Evolutionary conservation across 202 grass and related monocot species (phyloP).

Genomic region (Bolboschoenoplectus hybrid): DNA sequence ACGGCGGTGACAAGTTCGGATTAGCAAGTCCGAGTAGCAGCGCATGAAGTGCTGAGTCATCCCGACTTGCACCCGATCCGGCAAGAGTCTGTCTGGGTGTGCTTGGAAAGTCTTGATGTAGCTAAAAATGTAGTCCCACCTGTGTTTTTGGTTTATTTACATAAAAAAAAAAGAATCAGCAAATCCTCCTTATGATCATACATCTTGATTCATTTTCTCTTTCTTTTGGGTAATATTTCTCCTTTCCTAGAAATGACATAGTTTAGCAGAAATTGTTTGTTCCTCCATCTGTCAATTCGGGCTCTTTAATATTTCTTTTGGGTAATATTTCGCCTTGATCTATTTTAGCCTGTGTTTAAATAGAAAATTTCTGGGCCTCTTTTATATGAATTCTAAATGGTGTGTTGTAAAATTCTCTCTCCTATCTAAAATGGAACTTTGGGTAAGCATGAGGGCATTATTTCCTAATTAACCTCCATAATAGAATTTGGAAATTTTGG

Average conservation of each 20-base stretch:
- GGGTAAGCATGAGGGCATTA: no score
- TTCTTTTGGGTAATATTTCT: not conserved
- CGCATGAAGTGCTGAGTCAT: slow-evolving; percentile 98
- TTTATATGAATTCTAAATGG: not conserved
- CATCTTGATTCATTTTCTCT: not conserved
- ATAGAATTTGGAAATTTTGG: not conserved
- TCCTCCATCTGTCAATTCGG: not conserved
- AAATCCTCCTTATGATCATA: not conserved
- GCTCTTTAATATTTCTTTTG: not conserved
- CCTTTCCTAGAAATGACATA: not conserved
- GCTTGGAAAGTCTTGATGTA: slow-evolving; percentile 96
- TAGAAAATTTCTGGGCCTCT: not conserved
- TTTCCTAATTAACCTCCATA: no score
- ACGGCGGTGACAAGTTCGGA: slow-evolving; percentile 83
- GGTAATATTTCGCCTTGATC: no score
- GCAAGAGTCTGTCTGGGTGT: slow-evolving; percentile 78
- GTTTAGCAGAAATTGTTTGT: not conserved
- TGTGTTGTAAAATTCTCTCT: not conserved
- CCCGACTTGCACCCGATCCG: slow-evolving; percentile 85
- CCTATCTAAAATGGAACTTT: not conserved
- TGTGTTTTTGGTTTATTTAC: not conserved
- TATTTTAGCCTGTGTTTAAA: not conserved
- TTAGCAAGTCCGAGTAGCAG: slow-evolving; percentile 93
- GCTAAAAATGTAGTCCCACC: slow-evolving; percentile 99
- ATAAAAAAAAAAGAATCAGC: not conserved